Conservation (phyloP, 139 green algal genomes). For the Coccomyxa sp. region DNA sequence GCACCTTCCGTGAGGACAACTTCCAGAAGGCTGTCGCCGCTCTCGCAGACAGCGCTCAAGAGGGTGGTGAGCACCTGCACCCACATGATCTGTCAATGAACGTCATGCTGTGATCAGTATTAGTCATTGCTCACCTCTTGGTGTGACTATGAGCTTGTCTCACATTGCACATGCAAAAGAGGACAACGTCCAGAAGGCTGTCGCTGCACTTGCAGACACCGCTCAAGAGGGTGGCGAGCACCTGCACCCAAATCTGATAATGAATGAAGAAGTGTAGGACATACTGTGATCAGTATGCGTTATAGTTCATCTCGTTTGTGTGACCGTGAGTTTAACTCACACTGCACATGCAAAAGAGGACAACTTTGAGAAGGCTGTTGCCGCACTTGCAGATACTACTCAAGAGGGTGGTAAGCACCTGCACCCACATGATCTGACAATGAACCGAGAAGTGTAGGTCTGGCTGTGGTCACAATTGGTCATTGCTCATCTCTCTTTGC, state of each 20-base stretch:
- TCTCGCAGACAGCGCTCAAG: conserved; percentile 22
- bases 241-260: neutral
- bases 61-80: conserved; percentile 11
- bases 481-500: too few relatives aligned
- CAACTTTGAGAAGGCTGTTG: conserved; percentile 63
- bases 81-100: neutral
- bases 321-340: too few relatives aligned
- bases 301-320: too few relatives aligned
- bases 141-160: too few relatives aligned
- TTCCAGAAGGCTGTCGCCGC: conserved; percentile 60
- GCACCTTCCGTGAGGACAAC: conserved; percentile 52
- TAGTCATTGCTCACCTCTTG: too few relatives aligned
- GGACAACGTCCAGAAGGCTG: conserved; percentile 64
- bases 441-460: conserved; percentile 42
- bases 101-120: too few relatives aligned
- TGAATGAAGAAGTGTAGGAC: too few relatives aligned
- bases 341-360: too few relatives aligned
- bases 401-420: conserved; percentile 18
- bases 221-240: conserved; percentile 18
- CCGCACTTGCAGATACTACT: conserved; percentile 25
- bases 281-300: too few relatives aligned
- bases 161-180: conserved; percentile 14
- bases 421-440: neutral
- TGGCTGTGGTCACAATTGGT: too few relatives aligned
- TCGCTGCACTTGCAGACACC: conserved; percentile 37